A percentile compares a stretch with the other conserved stretches of the same genome.
These are phyloP conservation scores for Vitis cinerea DNA, from an alignment of 164 flowering plant genomes.

Conservation along the genomic window DNA sequence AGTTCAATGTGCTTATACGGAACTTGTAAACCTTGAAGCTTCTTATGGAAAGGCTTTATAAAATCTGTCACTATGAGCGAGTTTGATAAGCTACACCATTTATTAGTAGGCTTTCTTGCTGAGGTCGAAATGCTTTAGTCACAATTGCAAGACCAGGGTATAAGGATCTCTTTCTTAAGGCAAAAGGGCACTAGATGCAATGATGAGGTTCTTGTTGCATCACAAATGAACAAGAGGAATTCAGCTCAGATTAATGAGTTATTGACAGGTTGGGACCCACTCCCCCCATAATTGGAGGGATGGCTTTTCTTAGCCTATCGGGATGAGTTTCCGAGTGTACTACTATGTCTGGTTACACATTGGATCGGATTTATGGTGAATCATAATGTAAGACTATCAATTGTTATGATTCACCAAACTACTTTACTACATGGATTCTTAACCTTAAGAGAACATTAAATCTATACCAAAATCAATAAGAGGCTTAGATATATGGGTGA, in stretches of 20 bases:
- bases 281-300: background rate
- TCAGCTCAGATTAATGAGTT: slow-evolving; percentile 55
- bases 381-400: too few relatives aligned
- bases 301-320: too few relatives aligned
- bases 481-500: too few relatives aligned
- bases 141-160: slow-evolving; percentile 77
- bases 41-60: slow-evolving; percentile 74
- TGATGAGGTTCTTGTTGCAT: slow-evolving; percentile 70
- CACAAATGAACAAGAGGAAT: slow-evolving; percentile 54
- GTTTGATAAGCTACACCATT: slow-evolving; percentile 89
- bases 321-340: too few relatives aligned
- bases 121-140: slow-evolving; percentile 91
- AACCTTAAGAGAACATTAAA: too few relatives aligned
- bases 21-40: slow-evolving; percentile 49
- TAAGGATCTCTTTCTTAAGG: slow-evolving; percentile 88
- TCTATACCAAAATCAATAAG: too few relatives aligned
- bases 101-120: slow-evolving; percentile 71
- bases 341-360: too few relatives aligned
- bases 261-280: slow-evolving; percentile 56
- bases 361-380: too few relatives aligned
- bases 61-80: slow-evolving; percentile 80
- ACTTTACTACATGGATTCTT: too few relatives aligned
- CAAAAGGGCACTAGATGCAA: slow-evolving; percentile 94
- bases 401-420: too few relatives aligned
- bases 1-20: too few relatives aligned